Base-by-base conservation (phyloP, 2,329 filamentous ascomycete genomes). In the Alternaria gansuensis region DNA sequence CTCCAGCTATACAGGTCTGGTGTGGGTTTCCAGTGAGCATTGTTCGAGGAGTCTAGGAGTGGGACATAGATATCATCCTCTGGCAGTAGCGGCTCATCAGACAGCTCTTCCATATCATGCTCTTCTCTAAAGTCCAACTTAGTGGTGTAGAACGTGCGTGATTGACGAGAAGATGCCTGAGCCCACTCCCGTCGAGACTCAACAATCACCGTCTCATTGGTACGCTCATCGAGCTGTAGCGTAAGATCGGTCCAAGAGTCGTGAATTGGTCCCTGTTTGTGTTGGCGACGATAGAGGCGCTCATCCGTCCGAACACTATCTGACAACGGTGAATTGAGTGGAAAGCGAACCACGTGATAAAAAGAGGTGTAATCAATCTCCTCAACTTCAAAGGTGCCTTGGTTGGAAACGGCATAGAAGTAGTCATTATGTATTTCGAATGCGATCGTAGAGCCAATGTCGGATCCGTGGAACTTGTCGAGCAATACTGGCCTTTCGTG, bases 131-230 rank as follows among this genome's bases (percentile, higher is more conserved):
- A 87, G 2, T 68, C 57, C n/a, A 88, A 77, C 14, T 81, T 74
- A 11, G 82, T 85, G 10, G 80, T 85, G 73, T 93, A 93, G 68
- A 88, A 91, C 0, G 85, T 90, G 26, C 90, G 83, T 39, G 83
- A 81, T 57, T 87, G 87, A 24, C 82, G 83, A 56, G 86, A 88
- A 23, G 29, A 68, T 2, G 82, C 83, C 46, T 81, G 70, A 9
- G 77, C 80, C 87, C 88, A 92, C 73, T 93, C 90, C 28, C 87
- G 87, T 13, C 90, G 83, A 29, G 84, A 85, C 73, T 93, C 90
- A 0, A 91, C 76, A 17, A 91, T 87, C 50, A 84, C 80, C 1
- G 90, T 75, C 13, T 81, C 75, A 1, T 86, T 85, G 0, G 84
- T 87, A 10, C 68, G 67, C 59, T 91, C 87, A 58, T 91, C 85